Evolutionary conservation across 2,329 filamentous ascomycete genomes (phyloP).

Genomic region (Penicillium sp.): DNA sequence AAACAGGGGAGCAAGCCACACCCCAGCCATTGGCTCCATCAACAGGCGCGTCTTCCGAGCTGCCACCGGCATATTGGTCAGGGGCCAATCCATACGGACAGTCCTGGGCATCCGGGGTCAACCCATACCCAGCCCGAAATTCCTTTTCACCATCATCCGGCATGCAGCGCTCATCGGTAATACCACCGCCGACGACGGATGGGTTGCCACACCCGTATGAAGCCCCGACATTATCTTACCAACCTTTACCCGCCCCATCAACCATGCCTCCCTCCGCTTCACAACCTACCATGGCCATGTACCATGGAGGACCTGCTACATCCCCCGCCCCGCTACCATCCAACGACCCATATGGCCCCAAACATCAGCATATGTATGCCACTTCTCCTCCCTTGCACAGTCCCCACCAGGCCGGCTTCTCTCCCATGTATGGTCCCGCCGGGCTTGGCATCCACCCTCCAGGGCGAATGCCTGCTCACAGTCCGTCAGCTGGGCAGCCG

Average conservation of each 20-base stretch:
- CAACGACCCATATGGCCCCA: slow-evolving; percentile 59
- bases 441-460: slow-evolving; percentile 39
- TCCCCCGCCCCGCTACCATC: slow-evolving; percentile 53
- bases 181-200: slow-evolving; percentile 61
- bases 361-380: slow-evolving; percentile 48
- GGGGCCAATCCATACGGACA: slow-evolving; percentile 57
- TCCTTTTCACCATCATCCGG: slow-evolving; percentile 59
- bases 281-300: slow-evolving; percentile 47
- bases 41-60: slow-evolving; percentile 37
- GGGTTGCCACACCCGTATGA: slow-evolving; percentile 68
- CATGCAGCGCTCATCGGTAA: slow-evolving; percentile 51
- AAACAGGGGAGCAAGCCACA: slow-evolving; percentile 47
- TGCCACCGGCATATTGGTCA: slow-evolving; percentile 59
- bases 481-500: slow-evolving; percentile 43
- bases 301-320: slow-evolving; percentile 22
- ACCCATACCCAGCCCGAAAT: slow-evolving; percentile 46
- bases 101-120: slow-evolving; percentile 43
- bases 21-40: slow-evolving; percentile 54
- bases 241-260: slow-evolving; percentile 55
- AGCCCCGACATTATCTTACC: slow-evolving; percentile 58
- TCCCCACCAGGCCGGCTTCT: slow-evolving; percentile 48
- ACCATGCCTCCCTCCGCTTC: slow-evolving; percentile 23
- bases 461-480: slow-evolving; percentile 55
- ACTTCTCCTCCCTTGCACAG: slow-evolving; percentile 48
- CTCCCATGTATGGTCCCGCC: slow-evolving; percentile 40